Evolutionary conservation across 306 rosid genomes (phyloP).

Genomic region (Neltuma alba): DNA sequence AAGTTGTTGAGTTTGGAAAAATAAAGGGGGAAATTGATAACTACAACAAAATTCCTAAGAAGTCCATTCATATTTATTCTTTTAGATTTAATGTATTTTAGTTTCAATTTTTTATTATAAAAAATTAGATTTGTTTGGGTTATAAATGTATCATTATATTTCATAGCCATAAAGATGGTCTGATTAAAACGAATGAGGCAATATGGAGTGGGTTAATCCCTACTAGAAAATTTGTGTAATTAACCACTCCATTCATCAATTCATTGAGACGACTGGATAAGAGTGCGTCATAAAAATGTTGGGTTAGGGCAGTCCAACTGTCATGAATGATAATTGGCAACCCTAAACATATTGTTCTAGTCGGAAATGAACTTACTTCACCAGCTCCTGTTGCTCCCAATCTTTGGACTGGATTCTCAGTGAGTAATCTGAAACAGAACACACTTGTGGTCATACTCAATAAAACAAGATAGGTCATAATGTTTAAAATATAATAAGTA

Average conservation of each 20-base stretch:
- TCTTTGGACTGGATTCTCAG: slow-evolving; percentile 88
- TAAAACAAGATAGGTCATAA: slow-evolving; percentile 22
- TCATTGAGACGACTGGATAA: neutral
- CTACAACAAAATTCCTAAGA: no score
- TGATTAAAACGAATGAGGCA: neutral
- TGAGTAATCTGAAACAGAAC: slow-evolving; percentile 69
- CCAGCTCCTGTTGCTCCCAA: slow-evolving; percentile 92
- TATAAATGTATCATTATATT: neutral
- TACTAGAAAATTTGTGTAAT: neutral
- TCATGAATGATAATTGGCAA: neutral
- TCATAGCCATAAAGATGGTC: neutral
- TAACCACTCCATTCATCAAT: neutral
- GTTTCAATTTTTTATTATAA: no score
- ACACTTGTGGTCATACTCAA: slow-evolving; percentile 36
- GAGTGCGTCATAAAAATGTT: neutral
- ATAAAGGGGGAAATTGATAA: no score
- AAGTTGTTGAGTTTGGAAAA: no score
- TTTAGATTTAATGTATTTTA: no score
- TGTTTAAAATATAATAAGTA: neutral
- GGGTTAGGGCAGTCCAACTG: neutral
- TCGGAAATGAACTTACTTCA: slow-evolving; percentile 62
- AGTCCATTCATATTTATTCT: no score
- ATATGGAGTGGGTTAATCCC: neutral
- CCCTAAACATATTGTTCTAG: neutral
- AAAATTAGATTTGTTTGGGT: no score